These are phyloP conservation scores for Coriolopsis trogii DNA, from an alignment of 1,284 basidiomycete genomes.

Conservation along the genomic window DNA sequence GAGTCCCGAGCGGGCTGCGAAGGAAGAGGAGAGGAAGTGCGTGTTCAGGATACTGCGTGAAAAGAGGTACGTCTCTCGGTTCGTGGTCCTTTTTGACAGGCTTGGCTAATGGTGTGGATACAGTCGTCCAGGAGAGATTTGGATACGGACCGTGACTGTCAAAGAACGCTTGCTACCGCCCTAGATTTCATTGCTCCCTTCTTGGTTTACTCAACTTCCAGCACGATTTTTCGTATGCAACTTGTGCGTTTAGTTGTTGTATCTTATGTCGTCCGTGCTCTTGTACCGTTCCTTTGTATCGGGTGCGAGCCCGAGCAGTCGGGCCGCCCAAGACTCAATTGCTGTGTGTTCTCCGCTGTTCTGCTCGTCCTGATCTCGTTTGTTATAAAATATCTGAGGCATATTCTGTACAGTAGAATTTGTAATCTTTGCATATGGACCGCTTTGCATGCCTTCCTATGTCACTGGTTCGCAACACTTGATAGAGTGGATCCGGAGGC, in stretches of 20 bases:
- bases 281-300: too few relatives aligned
- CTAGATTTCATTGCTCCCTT: neutral
- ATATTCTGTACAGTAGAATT: neutral
- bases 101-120: slow-evolving; percentile 11
- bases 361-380: neutral
- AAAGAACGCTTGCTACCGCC: slow-evolving; percentile 55
- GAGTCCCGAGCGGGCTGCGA: slow-evolving; percentile 33
- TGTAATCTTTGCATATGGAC: too few relatives aligned
- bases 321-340: too few relatives aligned
- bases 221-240: neutral
- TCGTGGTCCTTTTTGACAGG: neutral
- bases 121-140: slow-evolving; percentile 81
- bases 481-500: too few relatives aligned
- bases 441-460: too few relatives aligned
- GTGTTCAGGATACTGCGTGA: slow-evolving; percentile 76
- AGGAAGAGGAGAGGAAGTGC: slow-evolving; percentile 51
- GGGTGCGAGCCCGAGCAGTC: too few relatives aligned
- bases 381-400: neutral
- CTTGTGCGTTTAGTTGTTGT: neutral
- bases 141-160: slow-evolving; percentile 68
- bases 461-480: too few relatives aligned
- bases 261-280: neutral
- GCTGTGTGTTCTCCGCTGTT: neutral
- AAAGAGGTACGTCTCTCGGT: slow-evolving; percentile 57
- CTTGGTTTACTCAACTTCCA: neutral